Percentiles rank a stretch among this genome's conserved stretches.
phyloP scores from a whole-genome alignment of 768 basidiomycete species.

The Suillus hirtellus region DNA sequence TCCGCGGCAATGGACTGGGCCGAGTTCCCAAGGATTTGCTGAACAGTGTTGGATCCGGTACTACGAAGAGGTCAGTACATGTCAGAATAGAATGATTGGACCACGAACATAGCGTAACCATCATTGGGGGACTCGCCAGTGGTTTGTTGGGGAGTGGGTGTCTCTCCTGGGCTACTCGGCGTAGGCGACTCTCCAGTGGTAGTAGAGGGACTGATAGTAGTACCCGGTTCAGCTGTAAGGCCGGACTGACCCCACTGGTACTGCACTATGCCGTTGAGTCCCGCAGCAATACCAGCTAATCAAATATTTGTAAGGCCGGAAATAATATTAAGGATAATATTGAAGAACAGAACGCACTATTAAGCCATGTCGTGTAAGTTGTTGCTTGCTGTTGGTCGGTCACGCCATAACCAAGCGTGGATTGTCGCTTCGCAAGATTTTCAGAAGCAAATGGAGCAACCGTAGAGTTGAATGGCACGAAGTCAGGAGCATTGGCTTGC shows the following conservation, averaged over 20 bases:
- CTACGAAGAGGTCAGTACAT: constrained; percentile 19
- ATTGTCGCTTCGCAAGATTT: constrained; percentile 19
- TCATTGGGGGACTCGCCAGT: constrained; percentile 64
- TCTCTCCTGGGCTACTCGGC: constrained; percentile 23
- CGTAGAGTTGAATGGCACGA: constrained; percentile 63
- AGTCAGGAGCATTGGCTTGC: constrained; percentile 48
- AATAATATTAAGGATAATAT: not conserved
- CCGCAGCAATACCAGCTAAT: constrained; percentile 41
- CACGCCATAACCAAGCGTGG: constrained; percentile 35
- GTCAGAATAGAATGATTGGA: constrained; percentile 4
- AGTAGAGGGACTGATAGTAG: constrained; percentile 38
- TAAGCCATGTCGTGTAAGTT: constrained; percentile 56
- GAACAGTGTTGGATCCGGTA: constrained; percentile 27
- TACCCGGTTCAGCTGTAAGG: constrained; percentile 48
- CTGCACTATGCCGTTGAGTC: constrained; percentile 29
- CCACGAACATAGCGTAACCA: constrained; percentile 50
- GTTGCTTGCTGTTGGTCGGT: constrained; percentile 53
- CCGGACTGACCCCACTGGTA: constrained; percentile 57
- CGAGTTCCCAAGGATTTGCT: constrained; percentile 33
- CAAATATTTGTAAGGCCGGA: constrained; percentile 4
- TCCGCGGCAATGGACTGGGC: constrained; percentile 37
- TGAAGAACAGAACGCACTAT: constrained; percentile 37
- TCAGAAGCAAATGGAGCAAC: constrained; percentile 42
- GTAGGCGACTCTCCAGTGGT: constrained; percentile 21
- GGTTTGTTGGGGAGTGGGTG: constrained; percentile 29